Evolutionary conservation across 2,329 filamentous ascomycete genomes (phyloP).

Genomic region (Diaporthe nobilis): DNA sequence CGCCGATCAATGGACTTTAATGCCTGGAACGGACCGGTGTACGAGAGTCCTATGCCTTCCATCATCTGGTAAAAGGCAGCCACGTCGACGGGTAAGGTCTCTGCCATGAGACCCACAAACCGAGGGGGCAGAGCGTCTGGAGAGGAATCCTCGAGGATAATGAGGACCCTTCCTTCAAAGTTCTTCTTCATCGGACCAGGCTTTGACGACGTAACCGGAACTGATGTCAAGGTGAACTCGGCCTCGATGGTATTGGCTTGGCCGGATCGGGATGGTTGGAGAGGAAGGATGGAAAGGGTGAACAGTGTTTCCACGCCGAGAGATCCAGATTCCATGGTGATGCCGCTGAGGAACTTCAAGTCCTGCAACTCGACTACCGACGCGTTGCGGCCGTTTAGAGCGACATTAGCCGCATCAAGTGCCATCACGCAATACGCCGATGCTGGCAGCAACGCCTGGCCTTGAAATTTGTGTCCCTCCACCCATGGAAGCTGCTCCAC

Average conservation of each 20-base stretch:
- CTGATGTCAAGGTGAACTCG: slow-evolving; percentile 53
- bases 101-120: slow-evolving; percentile 44
- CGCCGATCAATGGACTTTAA: slow-evolving; percentile 53
- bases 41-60: slow-evolving; percentile 54
- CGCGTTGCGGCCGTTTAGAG: slow-evolving; percentile 46
- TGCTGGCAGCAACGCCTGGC: slow-evolving; percentile 60
- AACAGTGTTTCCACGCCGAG: slow-evolving; percentile 56
- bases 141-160: slow-evolving; percentile 50
- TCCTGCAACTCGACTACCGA: slow-evolving; percentile 51
- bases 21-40: slow-evolving; percentile 56
- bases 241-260: slow-evolving; percentile 47
- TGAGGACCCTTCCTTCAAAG: slow-evolving; percentile 51
- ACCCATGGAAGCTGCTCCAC: slow-evolving; percentile 57
- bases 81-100: slow-evolving; percentile 51
- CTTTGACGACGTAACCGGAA: slow-evolving; percentile 48
- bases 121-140: slow-evolving; percentile 49
- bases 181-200: slow-evolving; percentile 53
- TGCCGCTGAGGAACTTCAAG: slow-evolving; percentile 51
- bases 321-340: slow-evolving; percentile 51
- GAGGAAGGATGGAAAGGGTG: slow-evolving; percentile 48
- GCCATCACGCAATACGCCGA: slow-evolving; percentile 64
- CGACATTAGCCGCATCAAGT: slow-evolving; percentile 56
- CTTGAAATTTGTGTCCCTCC: slow-evolving; percentile 58
- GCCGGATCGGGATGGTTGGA: background rate
- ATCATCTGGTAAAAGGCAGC: slow-evolving; percentile 59